Evolutionary conservation across 805 yeast genomes (phyloP), one percentile per base, ranked within the genome.

Genomic region (Myxozyma melibiosi): DNA sequence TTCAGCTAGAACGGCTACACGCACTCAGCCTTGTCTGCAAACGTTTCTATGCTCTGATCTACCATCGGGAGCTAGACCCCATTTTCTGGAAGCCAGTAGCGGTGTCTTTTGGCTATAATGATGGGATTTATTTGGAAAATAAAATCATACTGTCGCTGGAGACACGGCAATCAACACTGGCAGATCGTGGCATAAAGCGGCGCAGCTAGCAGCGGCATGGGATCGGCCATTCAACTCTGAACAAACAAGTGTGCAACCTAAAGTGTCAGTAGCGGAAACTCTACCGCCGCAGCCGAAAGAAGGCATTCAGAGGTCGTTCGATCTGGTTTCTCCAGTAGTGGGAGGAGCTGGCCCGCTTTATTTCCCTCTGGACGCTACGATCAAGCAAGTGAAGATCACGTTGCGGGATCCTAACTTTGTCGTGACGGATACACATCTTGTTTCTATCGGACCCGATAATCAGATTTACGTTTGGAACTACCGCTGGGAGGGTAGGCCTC

Each of bases 401-500:
- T 13, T 18, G 52, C 40, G n/a, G 27, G 45, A 54, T 16, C 58
- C 52, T 16, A 38, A 31, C 9, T 54, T 50, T 16, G 44, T 42
- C n/a, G 43, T 52, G 4, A 54, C 58, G 4, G 58, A 54, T 18
- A 54, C 58, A 11, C 58, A 54, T 42, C 40, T 54, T 24, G 44
- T 41, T 20, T 54, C 58, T 4, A 58, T 58, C 27, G 58, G 58
- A 7, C 58, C 58, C 14, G 24, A 34, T 13, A 58, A 58, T 5
- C 34, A 43, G 16, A 8, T 54, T 4, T 42, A 52, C 22, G 58
- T 54, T n/a, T 54, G 57, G 57, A 53, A 49, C 38, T 48, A 54
- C 20, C 57, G 33, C 22, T 33, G 20, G n/a, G n/a, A 14, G n/a
- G 25, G 13, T 14, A 30, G 28, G 6, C 58, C 58, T 2, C 24